These are phyloP conservation scores for Hypoxylon sp. DNA, from an alignment of 2,329 filamentous ascomycete genomes.

Conservation along the genomic window DNA sequence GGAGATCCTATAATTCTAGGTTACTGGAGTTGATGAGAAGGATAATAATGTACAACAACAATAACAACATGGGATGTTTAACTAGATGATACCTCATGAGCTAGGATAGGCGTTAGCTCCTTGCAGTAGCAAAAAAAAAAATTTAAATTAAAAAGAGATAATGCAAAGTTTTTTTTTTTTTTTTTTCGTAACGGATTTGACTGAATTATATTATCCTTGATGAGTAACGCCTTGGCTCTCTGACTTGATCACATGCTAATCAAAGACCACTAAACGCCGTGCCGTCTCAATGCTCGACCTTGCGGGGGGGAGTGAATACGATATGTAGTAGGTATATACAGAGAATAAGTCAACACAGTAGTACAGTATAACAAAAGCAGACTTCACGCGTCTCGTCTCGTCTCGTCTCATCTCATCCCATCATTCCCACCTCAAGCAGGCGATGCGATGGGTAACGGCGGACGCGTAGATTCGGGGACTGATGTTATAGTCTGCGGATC, in stretches of 20 bases:
- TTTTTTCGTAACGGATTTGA: slow-evolving; percentile 18
- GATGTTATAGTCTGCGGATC: slow-evolving; percentile 57
- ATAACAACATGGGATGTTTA: slow-evolving; percentile 30
- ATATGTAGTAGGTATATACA: too few relatives aligned
- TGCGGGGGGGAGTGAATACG: slow-evolving; percentile 31
- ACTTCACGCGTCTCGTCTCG: too few relatives aligned
- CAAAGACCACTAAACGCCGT: slow-evolving; percentile 44
- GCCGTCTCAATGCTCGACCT: slow-evolving; percentile 42
- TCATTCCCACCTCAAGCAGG: slow-evolving; percentile 32
- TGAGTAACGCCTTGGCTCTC: slow-evolving; percentile 19
- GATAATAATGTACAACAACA: slow-evolving; percentile 38
- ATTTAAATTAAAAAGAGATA: too few relatives aligned
- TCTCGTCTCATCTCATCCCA: slow-evolving; percentile 4
- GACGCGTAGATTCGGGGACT: slow-evolving; percentile 47
- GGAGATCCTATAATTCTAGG: slow-evolving; percentile 55
- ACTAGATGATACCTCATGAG: slow-evolving; percentile 44
- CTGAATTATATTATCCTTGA: slow-evolving; percentile 11
- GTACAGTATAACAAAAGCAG: slow-evolving; percentile 5
- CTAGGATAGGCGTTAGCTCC: slow-evolving; percentile 28
- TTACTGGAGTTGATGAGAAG: slow-evolving; percentile 5
- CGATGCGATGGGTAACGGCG: slow-evolving; percentile 39
- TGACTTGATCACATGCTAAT: slow-evolving; percentile 30
- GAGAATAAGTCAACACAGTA: slow-evolving; percentile 9
- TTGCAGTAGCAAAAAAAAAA: slow-evolving; percentile 20
- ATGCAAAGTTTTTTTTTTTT: too few relatives aligned